Evolutionary conservation across 2,329 filamentous ascomycete genomes (phyloP), one percentile per base, ranked within the genome.

Genomic region (Madurella mycetomatis): DNA sequence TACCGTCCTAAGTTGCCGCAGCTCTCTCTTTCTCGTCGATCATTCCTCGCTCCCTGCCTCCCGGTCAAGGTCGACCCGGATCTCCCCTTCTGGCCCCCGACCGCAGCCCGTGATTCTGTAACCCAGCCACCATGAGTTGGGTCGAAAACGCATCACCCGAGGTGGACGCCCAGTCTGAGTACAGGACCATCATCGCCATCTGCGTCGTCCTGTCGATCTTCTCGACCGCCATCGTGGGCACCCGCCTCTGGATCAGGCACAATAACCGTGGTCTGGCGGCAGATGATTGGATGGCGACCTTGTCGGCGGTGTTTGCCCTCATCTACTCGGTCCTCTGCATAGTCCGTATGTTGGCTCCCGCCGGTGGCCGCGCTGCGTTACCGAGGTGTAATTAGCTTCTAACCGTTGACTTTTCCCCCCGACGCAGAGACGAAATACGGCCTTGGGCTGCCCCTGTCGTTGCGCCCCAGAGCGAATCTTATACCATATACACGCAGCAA

Each of bases 291-390:
- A 67, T 74, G 66, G 60, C 69, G 0, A 58, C 69, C 1, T 30
- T 74, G 9, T 73, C 74, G 7, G 67, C 72, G 72, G 41, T 72
- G 1, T 80, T 79, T 57, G 75, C 73, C 42, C 61, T 81, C 30
- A 62, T 74, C 5, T 81, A 81, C 62, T 77, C 75, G 7, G 67
- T 70, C 5, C 67, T 80, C 3, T 80, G 76, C 56, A 79, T 81
- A 32, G 67, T 72, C 19, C 77, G 75, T 79, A 69, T 55, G 76
- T 65, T 8, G 19, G 17, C 4, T 15, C 12, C 25, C n/a, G 40
- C 32, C 37, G 18, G 30, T 25, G 25, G 25, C 25, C 25, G 4
- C 25, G 25, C 25, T 25, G 25, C 25, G 25, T 7, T 7, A 7
- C 7, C 7, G 34, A 37, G 34, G 9, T 37, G 9, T 4, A 5